Base-by-base conservation (phyloP, 805 yeast species). In the Kodamaea sagamina region DNA sequence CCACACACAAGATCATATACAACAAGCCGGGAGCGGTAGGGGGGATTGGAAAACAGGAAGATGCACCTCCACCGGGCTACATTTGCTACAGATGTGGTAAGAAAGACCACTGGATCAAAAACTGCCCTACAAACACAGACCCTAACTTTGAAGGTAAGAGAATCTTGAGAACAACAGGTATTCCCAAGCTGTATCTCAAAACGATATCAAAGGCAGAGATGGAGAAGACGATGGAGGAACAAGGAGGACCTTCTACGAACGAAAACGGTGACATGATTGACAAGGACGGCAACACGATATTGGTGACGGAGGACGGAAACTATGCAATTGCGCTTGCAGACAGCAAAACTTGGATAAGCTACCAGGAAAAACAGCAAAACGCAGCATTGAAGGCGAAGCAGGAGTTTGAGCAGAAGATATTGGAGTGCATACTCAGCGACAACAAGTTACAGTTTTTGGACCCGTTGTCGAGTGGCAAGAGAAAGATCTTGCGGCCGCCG, bases 261-360 rank as follows among this genome's bases (percentile, higher is more conserved):
- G 76, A 69, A 17, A 63, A 68, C 41, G 76, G 76, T 4, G 74
- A 69, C 42, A 56, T 71, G 50, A 65, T 71, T 6, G 76, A 71
- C 48, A 60, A 58, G n/a, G 69, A 69, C 34, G 76, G 76, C 1
- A 71, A 77, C 57, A 78, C 81, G 32, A 85, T 84, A 46, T 80
- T 93, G 85, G 81, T 93, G 52, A 89, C 89, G 24, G 98, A 90
- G 40, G 93, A 89, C 26, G 99, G 99, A 39, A 87, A 90, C 55
- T 93, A 86, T 61, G 99, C 93, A 4, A 85, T 89, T 38, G 97
- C 95, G n/a, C 81, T 90, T 47, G 98, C 98, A 0, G 99, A 93
- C 66, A 78, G 81, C 32, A 84, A 82, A 55, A 84, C 97, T 0
- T 92, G 99, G 99, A 81, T 82, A 42, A 81, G 77, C 37, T 90